Conservation (phyloP, 192 early-diverging fungal genomes). For the Dissophora globulifera region DNA sequence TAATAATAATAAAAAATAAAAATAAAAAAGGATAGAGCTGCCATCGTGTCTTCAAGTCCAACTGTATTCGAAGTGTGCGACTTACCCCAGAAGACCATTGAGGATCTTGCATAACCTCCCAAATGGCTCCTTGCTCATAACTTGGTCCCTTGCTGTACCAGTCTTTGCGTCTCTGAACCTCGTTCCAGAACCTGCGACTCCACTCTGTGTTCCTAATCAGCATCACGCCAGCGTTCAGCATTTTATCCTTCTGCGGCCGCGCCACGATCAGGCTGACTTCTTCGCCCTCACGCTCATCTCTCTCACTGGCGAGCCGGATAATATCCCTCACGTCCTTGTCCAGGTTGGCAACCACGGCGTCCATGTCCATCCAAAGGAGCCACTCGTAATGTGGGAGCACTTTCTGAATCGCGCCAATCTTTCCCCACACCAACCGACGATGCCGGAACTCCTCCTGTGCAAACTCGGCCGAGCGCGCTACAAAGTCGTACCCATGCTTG, state of each 20-base stretch:
- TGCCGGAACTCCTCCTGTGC: slow-evolving; percentile 58
- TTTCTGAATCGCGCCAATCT: slow-evolving; percentile 66
- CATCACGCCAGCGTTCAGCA: slow-evolving; percentile 71
- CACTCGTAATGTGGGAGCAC: slow-evolving; percentile 67
- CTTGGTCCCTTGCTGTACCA: slow-evolving; percentile 51
- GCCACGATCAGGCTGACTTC: slow-evolving; percentile 60
- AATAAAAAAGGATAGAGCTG: too few relatives aligned
- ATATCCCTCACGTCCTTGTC: slow-evolving; percentile 34
- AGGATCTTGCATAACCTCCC: slow-evolving; percentile 60
- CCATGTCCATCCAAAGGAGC: slow-evolving; percentile 74
- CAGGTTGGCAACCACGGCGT: slow-evolving; percentile 62
- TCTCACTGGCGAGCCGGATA: slow-evolving; percentile 47
- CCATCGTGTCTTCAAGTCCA: too few relatives aligned
- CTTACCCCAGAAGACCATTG: slow-evolving; percentile 48
- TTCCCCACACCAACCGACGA: slow-evolving; percentile 67
- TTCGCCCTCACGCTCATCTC: slow-evolving; percentile 30
- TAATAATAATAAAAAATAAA: slow-evolving; percentile 5
- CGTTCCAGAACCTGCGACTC: slow-evolving; percentile 57
- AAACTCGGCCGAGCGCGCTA: slow-evolving; percentile 64
- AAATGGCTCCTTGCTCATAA: slow-evolving; percentile 69
- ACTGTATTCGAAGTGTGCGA: too few relatives aligned
- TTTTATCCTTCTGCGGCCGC: slow-evolving; percentile 55
- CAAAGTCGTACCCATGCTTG: slow-evolving; percentile 63
- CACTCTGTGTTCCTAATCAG: slow-evolving; percentile 67
- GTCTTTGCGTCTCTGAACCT: slow-evolving; percentile 50